A percentile compares a stretch with the other conserved stretches of the same genome.
These are phyloP conservation scores for Edaphochlamys debaryana DNA, from an alignment of 139 green algal genomes.

Conservation along the genomic window DNA sequence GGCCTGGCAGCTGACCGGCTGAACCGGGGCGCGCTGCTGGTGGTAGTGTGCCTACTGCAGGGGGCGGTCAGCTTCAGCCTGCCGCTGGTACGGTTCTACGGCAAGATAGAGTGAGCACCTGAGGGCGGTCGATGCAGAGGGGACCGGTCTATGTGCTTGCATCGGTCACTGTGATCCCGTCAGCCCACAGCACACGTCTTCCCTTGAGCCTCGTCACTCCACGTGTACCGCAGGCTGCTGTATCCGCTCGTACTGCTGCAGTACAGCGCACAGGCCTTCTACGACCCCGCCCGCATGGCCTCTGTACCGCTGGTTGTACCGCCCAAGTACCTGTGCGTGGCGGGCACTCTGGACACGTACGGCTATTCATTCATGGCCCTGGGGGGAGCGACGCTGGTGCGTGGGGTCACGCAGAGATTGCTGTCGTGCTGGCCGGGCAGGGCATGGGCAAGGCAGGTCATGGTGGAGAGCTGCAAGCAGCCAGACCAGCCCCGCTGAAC, in stretches of 20 bases:
- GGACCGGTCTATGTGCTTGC: too few species aligned
- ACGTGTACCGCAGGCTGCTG: neutral
- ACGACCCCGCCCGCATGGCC: slow-evolving; percentile 17
- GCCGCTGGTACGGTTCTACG: neutral
- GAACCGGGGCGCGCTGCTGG: neutral
- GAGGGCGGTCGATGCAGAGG: too few species aligned
- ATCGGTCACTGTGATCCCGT: too few species aligned
- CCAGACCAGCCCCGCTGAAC: too few species aligned
- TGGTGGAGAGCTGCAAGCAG: too few species aligned
- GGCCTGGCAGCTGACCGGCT: slow-evolving; percentile 33
- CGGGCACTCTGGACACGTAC: slow-evolving; percentile 10
- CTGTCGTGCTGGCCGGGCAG: too few species aligned
- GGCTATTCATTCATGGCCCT: slow-evolving; percentile 28
- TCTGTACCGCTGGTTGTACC: slow-evolving; percentile 9
- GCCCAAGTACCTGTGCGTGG: neutral
- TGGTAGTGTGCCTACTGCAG: slow-evolving; percentile 6
- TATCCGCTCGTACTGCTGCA: slow-evolving; percentile 31
- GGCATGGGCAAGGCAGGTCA: too few species aligned
- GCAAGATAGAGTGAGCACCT: neutral
- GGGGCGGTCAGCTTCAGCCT: slow-evolving; percentile 24
- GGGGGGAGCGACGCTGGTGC: neutral
- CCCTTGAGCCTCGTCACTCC: too few species aligned
- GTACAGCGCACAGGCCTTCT: slow-evolving; percentile 35
- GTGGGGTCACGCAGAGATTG: too few species aligned
- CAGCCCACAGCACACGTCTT: too few species aligned